These are phyloP conservation scores for Karstenula rhodostoma DNA, from an alignment of 2,329 filamentous ascomycete species.

Conservation along the genomic window DNA sequence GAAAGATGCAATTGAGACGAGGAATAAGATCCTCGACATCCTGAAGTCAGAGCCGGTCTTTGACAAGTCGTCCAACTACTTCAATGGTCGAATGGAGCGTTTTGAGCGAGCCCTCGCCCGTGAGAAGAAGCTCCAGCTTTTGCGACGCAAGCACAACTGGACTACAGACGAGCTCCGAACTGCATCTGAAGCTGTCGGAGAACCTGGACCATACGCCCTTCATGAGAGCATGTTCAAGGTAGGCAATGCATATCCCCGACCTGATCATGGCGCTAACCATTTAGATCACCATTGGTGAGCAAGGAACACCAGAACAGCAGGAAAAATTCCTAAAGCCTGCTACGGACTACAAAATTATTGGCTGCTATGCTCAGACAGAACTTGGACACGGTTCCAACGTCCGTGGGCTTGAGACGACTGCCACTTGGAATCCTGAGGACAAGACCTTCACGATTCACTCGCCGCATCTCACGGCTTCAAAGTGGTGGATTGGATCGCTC, in stretches of 20 bases:
- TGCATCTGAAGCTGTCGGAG: slow-evolving; percentile 74
- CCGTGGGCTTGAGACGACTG: slow-evolving; percentile 69
- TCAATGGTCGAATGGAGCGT: slow-evolving; percentile 72
- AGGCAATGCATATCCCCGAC: slow-evolving; percentile 24
- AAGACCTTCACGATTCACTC: slow-evolving; percentile 80
- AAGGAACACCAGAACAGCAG: slow-evolving; percentile 76
- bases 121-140: slow-evolving; percentile 73
- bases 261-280: slow-evolving; percentile 17
- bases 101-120: slow-evolving; percentile 74
- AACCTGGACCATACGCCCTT: slow-evolving; percentile 77
- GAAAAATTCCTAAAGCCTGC: slow-evolving; percentile 75
- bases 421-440: slow-evolving; percentile 76
- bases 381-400: slow-evolving; percentile 80
- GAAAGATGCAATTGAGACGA: slow-evolving; percentile 68
- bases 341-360: slow-evolving; percentile 74
- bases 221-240: slow-evolving; percentile 76
- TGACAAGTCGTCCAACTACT: slow-evolving; percentile 81
- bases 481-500: slow-evolving; percentile 86
- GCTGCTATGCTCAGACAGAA: slow-evolving; percentile 84
- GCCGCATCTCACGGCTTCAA: slow-evolving; percentile 76
- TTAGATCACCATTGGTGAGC: slow-evolving; percentile 72
- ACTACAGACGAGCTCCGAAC: slow-evolving; percentile 67
- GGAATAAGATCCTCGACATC: slow-evolving; percentile 68
- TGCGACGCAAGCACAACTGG: slow-evolving; percentile 74
- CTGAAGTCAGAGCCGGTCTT: slow-evolving; percentile 74